A percentile compares a stretch with the other conserved stretches of the same genome.
Conservation (phyloP, 495 filamentous ascomycete species). For the Penicillium steckii region DNA sequence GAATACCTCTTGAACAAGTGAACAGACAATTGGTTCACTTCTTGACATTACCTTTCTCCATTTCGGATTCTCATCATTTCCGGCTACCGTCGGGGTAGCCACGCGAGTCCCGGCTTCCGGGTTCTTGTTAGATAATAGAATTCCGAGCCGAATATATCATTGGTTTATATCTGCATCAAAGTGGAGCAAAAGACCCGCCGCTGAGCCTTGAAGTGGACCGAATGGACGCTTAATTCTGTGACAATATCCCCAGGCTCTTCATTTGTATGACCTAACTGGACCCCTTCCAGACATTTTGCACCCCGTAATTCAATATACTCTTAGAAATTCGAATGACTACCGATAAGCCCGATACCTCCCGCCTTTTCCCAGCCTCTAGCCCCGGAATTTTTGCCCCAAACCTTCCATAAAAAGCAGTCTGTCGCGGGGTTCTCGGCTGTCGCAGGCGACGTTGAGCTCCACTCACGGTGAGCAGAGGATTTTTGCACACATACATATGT, state of each 20-base stretch:
- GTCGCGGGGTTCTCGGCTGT: conserved; percentile 23
- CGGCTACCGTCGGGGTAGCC: conserved; percentile 20
- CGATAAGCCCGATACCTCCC: conserved; percentile 9
- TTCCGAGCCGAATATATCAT: conserved; percentile 7
- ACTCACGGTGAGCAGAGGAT: conserved; percentile 13
- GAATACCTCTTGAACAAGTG: too few species aligned
- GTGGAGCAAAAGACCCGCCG: background rate
- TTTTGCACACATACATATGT: conserved; percentile 21
- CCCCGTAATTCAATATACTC: conserved; percentile 12
- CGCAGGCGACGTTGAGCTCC: conserved; percentile 17
- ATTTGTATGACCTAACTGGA: conserved; percentile 7
- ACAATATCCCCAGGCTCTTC: conserved; percentile 7
- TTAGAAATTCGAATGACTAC: conserved; percentile 17
- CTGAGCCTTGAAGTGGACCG: conserved; percentile 11
- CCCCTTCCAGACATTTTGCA: conserved; percentile 7
- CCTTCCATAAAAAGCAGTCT: conserved; percentile 4
- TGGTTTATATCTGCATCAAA: background rate
- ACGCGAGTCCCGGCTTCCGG: conserved; percentile 11
- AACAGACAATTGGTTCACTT: background rate
- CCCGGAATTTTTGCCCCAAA: conserved; percentile 20
- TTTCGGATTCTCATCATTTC: conserved; percentile 3
- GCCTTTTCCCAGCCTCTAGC: conserved; percentile 15
- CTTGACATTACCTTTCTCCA: background rate
- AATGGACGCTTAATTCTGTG: conserved; percentile 19
- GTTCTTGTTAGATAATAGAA: conserved; percentile 26